Percentiles rank a stretch among this genome's conserved stretches.
Evolutionary conservation across 805 yeast species (phyloP).

Genomic region (Metschnikowia anglica): DNA sequence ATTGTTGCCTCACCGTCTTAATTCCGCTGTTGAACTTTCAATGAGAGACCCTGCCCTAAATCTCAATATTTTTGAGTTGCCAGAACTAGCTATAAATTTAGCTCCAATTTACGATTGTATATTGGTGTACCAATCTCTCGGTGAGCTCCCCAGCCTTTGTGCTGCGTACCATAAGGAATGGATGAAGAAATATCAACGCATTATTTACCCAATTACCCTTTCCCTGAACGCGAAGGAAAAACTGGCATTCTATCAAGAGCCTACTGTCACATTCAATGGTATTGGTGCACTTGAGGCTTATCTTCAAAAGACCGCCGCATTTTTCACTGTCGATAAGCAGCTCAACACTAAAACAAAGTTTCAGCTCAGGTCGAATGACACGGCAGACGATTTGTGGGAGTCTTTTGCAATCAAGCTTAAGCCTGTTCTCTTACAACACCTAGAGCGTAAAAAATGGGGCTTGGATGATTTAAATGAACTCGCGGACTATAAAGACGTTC

Average conservation of each 20-base stretch:
- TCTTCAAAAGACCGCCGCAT: conserved; percentile 66
- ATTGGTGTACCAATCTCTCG: conserved; percentile 74
- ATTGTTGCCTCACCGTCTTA: conserved; percentile 61
- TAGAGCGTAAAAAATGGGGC: conserved; percentile 36
- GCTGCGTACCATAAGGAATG: conserved; percentile 70
- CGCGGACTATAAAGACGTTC: conserved; percentile 53
- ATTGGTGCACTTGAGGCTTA: conserved; percentile 49
- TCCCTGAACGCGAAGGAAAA: conserved; percentile 28
- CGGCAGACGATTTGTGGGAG: conserved; percentile 74
- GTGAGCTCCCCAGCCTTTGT: conserved; percentile 59
- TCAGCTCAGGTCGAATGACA: conserved; percentile 60
- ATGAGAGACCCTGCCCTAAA: conserved; percentile 57
- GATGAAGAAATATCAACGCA: conserved; percentile 63
- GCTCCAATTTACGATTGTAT: conserved; percentile 81
- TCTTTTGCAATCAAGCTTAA: conserved; percentile 57
- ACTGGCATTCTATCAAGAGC: conserved; percentile 31
- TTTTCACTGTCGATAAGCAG: conserved; percentile 71
- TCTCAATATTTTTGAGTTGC: conserved; percentile 50
- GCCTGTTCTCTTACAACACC: conserved; percentile 54
- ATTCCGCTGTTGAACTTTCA: conserved; percentile 82
- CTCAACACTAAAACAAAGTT: conserved; percentile 63
- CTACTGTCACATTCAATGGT: conserved; percentile 29
- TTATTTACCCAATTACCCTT: conserved; percentile 62
- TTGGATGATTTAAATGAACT: conserved; percentile 43
- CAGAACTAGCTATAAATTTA: conserved; percentile 48